Evolutionary conservation across 495 filamentous ascomycete species (phyloP).

Genomic region (Aspergillus carlsbadensis): DNA sequence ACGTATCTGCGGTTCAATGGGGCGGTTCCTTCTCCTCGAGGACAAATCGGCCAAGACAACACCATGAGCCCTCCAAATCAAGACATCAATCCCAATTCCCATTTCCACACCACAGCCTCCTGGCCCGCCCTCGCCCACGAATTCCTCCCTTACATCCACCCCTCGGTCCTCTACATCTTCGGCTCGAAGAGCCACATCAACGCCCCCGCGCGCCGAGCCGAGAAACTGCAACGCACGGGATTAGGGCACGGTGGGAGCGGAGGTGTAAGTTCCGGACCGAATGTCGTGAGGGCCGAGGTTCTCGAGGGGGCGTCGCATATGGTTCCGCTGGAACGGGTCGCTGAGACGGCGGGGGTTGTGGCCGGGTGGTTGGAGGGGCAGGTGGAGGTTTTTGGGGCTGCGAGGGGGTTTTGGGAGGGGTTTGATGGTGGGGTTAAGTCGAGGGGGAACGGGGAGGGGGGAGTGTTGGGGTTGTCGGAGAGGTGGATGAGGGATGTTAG

Average conservation of each 20-base stretch:
- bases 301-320: neutral
- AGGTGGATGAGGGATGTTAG: no score
- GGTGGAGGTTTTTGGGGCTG: no score
- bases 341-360: no score
- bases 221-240: conserved; percentile 63
- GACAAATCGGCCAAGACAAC: neutral
- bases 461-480: no score
- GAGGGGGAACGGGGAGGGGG: no score
- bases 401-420: no score
- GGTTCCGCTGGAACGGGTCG: neutral
- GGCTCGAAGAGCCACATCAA: conserved; percentile 53
- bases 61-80: neutral
- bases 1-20: conserved; percentile 1
- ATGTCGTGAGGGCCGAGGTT: neutral
- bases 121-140: neutral
- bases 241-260: conserved; percentile 64
- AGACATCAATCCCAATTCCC: no score
- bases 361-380: no score
- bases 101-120: neutral
- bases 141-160: neutral
- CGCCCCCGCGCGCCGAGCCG: conserved; percentile 36
- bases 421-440: no score
- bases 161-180: conserved; percentile 62
- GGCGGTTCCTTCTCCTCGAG: neutral
- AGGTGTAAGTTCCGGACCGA: no score